Evolutionary conservation across 495 filamentous ascomycete genomes (phyloP).

Genomic region (Xylaria grammica): DNA sequence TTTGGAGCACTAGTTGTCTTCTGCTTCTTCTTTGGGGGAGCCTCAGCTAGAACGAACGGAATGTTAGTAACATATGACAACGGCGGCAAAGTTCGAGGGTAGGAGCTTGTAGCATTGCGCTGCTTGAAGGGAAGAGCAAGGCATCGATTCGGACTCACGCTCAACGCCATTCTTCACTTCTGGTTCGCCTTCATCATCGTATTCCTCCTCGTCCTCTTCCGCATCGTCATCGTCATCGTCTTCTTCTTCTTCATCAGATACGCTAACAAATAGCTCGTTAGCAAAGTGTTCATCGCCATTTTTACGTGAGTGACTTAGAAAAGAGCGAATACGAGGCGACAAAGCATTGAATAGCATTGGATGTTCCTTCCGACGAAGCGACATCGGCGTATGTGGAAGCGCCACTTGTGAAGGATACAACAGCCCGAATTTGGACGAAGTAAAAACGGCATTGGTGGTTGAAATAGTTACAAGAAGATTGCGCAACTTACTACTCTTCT

Average conservation of each 20-base stretch:
- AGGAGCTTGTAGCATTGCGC: neutral
- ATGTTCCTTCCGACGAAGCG: neutral
- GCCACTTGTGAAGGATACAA: slow-evolving; percentile 22
- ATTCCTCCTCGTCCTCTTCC: slow-evolving; percentile 47
- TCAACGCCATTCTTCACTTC: slow-evolving; percentile 38
- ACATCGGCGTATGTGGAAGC: slow-evolving; percentile 29
- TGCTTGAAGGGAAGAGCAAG: neutral
- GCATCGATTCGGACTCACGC: slow-evolving; percentile 27
- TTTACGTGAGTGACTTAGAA: neutral
- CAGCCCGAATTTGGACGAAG: neutral
- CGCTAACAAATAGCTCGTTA: slow-evolving; percentile 22
- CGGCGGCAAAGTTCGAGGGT: neutral
- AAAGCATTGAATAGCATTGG: no score
- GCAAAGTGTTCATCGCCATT: neutral
- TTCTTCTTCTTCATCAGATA: slow-evolving; percentile 42
- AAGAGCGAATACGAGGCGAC: neutral
- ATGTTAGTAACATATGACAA: slow-evolving; percentile 21
- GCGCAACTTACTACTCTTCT: slow-evolving; percentile 56
- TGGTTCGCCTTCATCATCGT: slow-evolving; percentile 37
- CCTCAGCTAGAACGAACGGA: slow-evolving; percentile 34
- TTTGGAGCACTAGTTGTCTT: slow-evolving; percentile 43
- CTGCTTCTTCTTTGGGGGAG: slow-evolving; percentile 55
- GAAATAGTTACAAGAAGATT: slow-evolving; percentile 13
- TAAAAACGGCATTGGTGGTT: slow-evolving; percentile 4
- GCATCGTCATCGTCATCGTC: slow-evolving; percentile 47